These are phyloP conservation scores for Penicillium mononematosum DNA, from an alignment of 495 filamentous ascomycete genomes.

Conservation along the genomic window DNA sequence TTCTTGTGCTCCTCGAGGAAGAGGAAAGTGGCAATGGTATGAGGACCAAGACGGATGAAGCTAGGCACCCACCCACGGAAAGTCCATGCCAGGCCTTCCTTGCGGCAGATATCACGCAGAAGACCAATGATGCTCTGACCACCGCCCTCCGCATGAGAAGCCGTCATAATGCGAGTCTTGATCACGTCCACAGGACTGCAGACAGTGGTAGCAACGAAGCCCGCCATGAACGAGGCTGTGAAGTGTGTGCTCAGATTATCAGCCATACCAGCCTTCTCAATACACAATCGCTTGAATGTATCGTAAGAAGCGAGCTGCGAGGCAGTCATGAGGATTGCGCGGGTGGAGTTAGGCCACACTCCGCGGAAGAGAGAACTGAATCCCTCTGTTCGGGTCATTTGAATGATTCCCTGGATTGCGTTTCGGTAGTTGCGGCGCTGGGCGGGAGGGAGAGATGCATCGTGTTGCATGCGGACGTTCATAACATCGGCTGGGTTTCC, in stretches of 20 bases:
- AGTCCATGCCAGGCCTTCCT: conserved; percentile 84
- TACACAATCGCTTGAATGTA: conserved; percentile 76
- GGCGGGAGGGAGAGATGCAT: conserved; percentile 70
- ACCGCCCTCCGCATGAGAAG: conserved; percentile 49
- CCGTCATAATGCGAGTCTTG: conserved; percentile 93
- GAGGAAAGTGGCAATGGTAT: conserved; percentile 93
- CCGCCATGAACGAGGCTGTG: conserved; percentile 77
- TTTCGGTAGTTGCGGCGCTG: conserved; percentile 85
- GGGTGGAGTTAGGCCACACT: conserved; percentile 84
- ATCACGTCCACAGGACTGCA: conserved; percentile 96
- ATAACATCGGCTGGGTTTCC: conserved; percentile 95
- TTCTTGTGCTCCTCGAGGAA: conserved; percentile 82
- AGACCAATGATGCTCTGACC: conserved; percentile 59
- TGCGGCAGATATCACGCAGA: conserved; percentile 65
- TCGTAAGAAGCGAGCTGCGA: conserved; percentile 91
- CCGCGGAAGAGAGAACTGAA: conserved; percentile 73
- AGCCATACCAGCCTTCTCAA: conserved; percentile 63
- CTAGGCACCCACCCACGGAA: conserved; percentile 98
- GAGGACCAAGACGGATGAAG: conserved; percentile 86
- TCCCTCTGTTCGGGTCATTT: conserved; percentile 82
- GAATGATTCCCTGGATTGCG: conserved; percentile 79
- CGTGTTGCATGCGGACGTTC: conserved; percentile 98
- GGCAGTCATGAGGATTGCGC: conserved; percentile 92
- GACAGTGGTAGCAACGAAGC: conserved; percentile 91
- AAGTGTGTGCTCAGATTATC: conserved; percentile 87